These are phyloP conservation scores for Verbascum thapsus DNA, from an alignment of 257 asterid species.

Conservation along the genomic window DNA sequence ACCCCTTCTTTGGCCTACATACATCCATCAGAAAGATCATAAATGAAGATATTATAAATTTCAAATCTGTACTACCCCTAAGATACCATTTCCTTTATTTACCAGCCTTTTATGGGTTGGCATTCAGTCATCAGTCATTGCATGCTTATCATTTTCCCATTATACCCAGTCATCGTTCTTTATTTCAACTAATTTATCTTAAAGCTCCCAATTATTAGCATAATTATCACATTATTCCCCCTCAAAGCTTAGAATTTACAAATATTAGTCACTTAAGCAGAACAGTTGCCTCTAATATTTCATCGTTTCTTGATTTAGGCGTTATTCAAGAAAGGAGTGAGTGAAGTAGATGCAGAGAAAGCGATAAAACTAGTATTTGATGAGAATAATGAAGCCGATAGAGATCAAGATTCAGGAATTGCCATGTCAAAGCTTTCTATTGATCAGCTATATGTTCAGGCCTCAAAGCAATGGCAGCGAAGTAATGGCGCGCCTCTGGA, in stretches of 20 bases:
- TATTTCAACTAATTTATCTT: constrained; percentile 16
- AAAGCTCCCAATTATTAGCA: too few relatives aligned
- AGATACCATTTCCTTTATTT: neutral
- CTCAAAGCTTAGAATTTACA: neutral
- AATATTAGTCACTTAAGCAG: neutral
- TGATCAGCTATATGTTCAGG: constrained; percentile 64
- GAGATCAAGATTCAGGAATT: constrained; percentile 48
- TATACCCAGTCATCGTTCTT: neutral
- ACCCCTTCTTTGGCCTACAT: neutral
- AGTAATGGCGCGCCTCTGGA: constrained; percentile 54
- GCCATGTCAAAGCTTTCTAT: constrained; percentile 68
- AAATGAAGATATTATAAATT: neutral
- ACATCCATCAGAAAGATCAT: constrained; percentile 4
- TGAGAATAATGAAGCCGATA: constrained; percentile 38
- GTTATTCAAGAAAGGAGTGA: constrained; percentile 65
- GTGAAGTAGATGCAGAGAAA: constrained; percentile 53
- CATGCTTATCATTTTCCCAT: neutral
- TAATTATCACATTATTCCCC: too few relatives aligned
- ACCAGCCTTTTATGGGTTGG: neutral
- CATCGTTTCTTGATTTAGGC: constrained; percentile 43
- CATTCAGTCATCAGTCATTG: neutral
- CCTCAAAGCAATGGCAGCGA: constrained; percentile 83
- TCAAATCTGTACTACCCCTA: neutral
- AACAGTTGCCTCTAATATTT: constrained; percentile 14
- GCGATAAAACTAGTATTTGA: constrained; percentile 67